These are phyloP conservation scores for Musa troglodytarum DNA, from an alignment of 176 grass and related monocot species.

Conservation along the genomic window DNA sequence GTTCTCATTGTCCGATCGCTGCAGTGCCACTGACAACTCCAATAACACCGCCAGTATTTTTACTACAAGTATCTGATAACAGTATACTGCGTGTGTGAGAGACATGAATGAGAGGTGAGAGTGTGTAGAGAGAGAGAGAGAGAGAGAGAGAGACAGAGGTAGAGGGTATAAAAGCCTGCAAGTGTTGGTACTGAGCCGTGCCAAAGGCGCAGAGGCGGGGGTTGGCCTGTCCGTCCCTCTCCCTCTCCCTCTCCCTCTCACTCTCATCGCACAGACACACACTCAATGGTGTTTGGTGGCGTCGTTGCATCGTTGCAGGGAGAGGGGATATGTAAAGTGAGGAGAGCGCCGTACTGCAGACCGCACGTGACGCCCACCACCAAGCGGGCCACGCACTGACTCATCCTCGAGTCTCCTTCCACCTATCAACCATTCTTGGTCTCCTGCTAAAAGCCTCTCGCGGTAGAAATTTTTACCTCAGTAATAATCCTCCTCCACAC, in stretches of 20 bases:
- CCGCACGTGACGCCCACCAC: conserved; percentile 31
- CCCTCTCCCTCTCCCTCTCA: neutral
- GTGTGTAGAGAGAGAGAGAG: neutral
- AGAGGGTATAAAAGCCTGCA: neutral
- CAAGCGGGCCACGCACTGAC: too few relatives aligned
- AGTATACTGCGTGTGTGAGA: conserved; percentile 1
- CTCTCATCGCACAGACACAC: neutral
- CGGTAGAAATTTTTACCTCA: too few relatives aligned
- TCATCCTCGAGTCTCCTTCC: too few relatives aligned
- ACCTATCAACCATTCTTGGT: too few relatives aligned
- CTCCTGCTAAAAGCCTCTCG: too few relatives aligned
- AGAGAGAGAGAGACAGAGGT: neutral
- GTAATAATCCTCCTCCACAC: too few relatives aligned
- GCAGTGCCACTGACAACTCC: conserved; percentile 29
- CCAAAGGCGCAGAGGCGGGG: neutral
- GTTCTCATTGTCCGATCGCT: conserved; percentile 22
- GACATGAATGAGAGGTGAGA: neutral
- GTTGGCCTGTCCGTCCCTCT: neutral
- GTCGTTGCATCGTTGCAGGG: neutral
- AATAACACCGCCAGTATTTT: neutral
- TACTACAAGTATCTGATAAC: conserved; percentile 20
- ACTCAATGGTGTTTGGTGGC: neutral
- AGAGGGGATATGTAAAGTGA: conserved; percentile 2
- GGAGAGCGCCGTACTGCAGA: conserved; percentile 23
- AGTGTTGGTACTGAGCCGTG: neutral